Conservation (phyloP, 495 filamentous ascomycete genomes). For the Lasiosphaeriaceae sp. region DNA sequence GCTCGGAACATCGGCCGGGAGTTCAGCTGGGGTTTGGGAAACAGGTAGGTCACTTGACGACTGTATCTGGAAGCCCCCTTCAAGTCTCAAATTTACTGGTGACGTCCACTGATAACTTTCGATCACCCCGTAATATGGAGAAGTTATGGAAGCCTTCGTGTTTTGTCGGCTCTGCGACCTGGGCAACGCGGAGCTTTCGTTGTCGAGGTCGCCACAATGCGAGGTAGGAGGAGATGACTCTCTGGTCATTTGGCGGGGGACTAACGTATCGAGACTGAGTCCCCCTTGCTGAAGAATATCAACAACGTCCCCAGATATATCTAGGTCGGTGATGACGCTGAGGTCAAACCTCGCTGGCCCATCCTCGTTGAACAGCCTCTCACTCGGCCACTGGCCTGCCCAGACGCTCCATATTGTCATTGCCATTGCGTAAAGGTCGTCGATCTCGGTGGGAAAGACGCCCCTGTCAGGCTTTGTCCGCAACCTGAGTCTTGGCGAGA, state of each 20-base stretch:
- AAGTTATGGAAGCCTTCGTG: not conserved
- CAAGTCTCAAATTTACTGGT: too few relatives aligned
- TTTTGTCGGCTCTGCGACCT: too few relatives aligned
- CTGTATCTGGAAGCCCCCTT: too few relatives aligned
- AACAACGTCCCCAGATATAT: constrained; percentile 1
- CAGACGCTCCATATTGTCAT: constrained; percentile 9
- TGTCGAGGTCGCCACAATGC: not conserved
- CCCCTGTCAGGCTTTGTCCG: not conserved
- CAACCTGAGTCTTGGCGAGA: not conserved
- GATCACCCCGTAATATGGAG: not conserved
- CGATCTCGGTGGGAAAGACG: constrained; percentile 2
- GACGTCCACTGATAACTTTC: too few relatives aligned
- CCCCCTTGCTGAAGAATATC: constrained; percentile 4
- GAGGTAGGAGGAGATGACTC: not conserved
- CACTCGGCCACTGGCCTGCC: not conserved
- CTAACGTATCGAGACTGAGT: not conserved
- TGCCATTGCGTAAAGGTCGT: constrained; percentile 5
- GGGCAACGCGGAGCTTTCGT: too few relatives aligned
- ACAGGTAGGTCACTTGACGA: too few relatives aligned
- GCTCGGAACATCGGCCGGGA: too few relatives aligned
- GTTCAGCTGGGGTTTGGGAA: too few relatives aligned
- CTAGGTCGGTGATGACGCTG: constrained; percentile 5
- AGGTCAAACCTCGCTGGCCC: not conserved
- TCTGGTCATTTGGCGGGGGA: not conserved
- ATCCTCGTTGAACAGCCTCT: constrained; percentile 1